Percentiles rank a stretch among this genome's conserved stretches.
Conservation (phyloP, 2,329 filamentous ascomycete genomes). For the Fusarium sp. region DNA sequence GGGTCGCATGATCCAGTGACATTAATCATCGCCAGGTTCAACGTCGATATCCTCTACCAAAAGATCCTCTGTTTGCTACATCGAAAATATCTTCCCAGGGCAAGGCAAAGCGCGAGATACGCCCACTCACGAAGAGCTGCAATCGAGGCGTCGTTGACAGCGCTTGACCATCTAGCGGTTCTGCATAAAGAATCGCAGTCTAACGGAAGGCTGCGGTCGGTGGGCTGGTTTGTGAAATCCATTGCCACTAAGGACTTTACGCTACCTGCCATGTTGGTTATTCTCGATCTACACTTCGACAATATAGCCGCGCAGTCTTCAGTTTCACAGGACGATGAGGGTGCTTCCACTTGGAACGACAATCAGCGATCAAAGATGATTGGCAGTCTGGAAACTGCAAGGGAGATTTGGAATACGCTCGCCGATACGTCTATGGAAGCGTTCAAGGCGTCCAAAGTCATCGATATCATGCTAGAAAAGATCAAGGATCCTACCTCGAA, state of each 20-base stretch:
- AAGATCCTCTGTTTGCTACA: conserved; percentile 92
- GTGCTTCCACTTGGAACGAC: conserved; percentile 67
- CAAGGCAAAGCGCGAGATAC: conserved; percentile 83
- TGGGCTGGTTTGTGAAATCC: conserved; percentile 83
- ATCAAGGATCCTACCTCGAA: conserved; percentile 60
- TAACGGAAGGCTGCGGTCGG: conserved; percentile 76
- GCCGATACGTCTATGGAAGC: conserved; percentile 87
- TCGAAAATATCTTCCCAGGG: conserved; percentile 84
- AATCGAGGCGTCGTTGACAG: conserved; percentile 86
- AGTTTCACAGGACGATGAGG: conserved; percentile 56
- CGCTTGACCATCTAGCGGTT: conserved; percentile 81
- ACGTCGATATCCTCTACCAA: conserved; percentile 85
- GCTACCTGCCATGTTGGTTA: conserved; percentile 85
- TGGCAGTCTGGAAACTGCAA: conserved; percentile 75
- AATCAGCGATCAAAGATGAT: conserved; percentile 81
- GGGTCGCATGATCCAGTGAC: conserved; percentile 84
- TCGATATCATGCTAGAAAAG: conserved; percentile 88
- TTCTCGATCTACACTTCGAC: conserved; percentile 83
- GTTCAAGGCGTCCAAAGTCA: conserved; percentile 83
- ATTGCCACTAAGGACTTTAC: conserved; percentile 88
- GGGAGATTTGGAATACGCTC: conserved; percentile 83
- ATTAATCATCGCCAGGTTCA: conserved; percentile 86
- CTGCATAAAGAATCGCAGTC: conserved; percentile 80
- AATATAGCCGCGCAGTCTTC: conserved; percentile 61
- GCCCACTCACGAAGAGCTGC: conserved; percentile 85